These are phyloP conservation scores for Fusarium falciforme DNA, from an alignment of 2,329 filamentous ascomycete genomes.

Conservation along the genomic window DNA sequence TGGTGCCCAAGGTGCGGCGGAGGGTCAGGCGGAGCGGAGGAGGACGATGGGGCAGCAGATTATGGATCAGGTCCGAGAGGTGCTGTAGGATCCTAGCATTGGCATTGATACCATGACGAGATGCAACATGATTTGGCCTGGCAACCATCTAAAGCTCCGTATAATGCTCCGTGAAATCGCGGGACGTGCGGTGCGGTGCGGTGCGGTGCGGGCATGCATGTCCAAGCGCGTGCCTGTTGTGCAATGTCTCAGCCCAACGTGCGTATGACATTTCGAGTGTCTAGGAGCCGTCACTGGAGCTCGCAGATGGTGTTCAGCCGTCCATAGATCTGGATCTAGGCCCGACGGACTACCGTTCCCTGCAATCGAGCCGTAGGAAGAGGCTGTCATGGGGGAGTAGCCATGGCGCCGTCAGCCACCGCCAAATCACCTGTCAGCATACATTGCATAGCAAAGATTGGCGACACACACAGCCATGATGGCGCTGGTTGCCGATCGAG, in stretches of 20 bases:
- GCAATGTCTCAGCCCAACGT: slow-evolving; percentile 12
- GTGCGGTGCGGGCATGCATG: neutral
- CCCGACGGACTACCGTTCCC: neutral
- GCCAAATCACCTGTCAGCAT: slow-evolving; percentile 25
- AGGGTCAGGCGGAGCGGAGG: slow-evolving; percentile 62
- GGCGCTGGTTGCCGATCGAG: neutral
- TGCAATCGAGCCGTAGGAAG: slow-evolving; percentile 9
- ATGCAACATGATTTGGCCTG: neutral
- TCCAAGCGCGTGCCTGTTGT: slow-evolving; percentile 15
- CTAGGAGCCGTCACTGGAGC: neutral
- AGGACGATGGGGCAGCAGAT: slow-evolving; percentile 72
- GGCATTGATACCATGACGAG: slow-evolving; percentile 3
- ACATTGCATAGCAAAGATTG: slow-evolving; percentile 20
- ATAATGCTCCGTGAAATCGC: slow-evolving; percentile 15
- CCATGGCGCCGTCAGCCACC: slow-evolving; percentile 30
- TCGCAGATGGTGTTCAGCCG: neutral
- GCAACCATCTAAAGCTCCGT: neutral
- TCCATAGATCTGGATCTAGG: slow-evolving; percentile 1
- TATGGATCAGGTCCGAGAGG: slow-evolving; percentile 67
- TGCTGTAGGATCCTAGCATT: slow-evolving; percentile 43
- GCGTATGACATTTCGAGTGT: neutral
- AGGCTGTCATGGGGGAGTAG: neutral
- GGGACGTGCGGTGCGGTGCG: neutral
- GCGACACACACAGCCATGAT: slow-evolving; percentile 18
- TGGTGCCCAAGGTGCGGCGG: slow-evolving; percentile 57